Evolutionary conservation across 768 basidiomycete species (phyloP).

Genomic region (Kwoniella botswanensis): DNA sequence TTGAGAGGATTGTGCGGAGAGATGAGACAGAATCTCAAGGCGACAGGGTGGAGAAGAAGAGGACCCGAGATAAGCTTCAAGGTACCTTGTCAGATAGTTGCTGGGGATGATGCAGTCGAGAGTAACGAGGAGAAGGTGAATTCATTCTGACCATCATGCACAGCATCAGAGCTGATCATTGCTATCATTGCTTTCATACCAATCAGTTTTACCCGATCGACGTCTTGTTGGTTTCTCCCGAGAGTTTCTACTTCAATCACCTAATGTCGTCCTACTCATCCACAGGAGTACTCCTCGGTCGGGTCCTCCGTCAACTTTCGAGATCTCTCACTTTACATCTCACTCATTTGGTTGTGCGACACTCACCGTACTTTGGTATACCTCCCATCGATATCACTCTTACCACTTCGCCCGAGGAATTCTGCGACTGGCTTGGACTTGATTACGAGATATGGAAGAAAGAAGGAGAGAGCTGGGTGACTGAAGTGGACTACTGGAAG

Average conservation of each 20-base stretch:
- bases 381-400: slow-evolving; percentile 36
- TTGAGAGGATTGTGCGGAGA: slow-evolving; percentile 13
- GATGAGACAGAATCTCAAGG: slow-evolving; percentile 9
- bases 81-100: slow-evolving; percentile 23
- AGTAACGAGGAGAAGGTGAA: slow-evolving; percentile 23
- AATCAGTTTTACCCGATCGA: slow-evolving; percentile 49
- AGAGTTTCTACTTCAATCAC: slow-evolving; percentile 23
- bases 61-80: slow-evolving; percentile 31
- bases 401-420: slow-evolving; percentile 20
- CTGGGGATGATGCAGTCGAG: background rate
- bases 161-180: background rate
- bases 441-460: slow-evolving; percentile 31
- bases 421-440: slow-evolving; percentile 40
- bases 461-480: slow-evolving; percentile 3
- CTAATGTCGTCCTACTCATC: slow-evolving; percentile 32
- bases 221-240: slow-evolving; percentile 30
- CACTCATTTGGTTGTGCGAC: slow-evolving; percentile 32
- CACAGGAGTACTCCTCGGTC: slow-evolving; percentile 32
- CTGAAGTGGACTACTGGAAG: slow-evolving; percentile 31
- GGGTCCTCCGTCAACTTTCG: slow-evolving; percentile 27
- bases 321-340: slow-evolving; percentile 30
- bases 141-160: background rate
- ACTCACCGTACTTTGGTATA: slow-evolving; percentile 39
- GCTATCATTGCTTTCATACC: background rate
- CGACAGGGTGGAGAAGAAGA: slow-evolving; percentile 29